These are phyloP conservation scores for Calonectria hawksworthii DNA, from an alignment of 2,329 filamentous ascomycete genomes.

Conservation along the genomic window DNA sequence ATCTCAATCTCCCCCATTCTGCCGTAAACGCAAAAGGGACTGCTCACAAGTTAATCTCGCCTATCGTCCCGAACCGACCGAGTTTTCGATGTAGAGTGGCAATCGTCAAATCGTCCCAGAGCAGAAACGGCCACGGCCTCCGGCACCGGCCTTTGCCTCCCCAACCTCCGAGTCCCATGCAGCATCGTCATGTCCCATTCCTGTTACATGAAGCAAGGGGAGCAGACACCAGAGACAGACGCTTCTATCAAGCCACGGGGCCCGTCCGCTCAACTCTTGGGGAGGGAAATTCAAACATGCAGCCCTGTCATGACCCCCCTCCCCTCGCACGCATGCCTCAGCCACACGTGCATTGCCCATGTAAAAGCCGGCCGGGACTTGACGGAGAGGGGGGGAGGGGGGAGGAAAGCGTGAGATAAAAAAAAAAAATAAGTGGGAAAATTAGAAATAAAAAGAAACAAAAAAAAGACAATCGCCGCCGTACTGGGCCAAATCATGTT, in stretches of 20 bases:
- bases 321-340: not conserved
- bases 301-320: not conserved
- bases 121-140: not conserved
- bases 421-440: not conserved
- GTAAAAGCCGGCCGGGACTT: not conserved
- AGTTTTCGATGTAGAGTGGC: constrained; percentile 2
- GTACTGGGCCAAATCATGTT: not conserved
- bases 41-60: constrained; percentile 15
- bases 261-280: not conserved
- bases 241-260: not conserved
- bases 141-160: not conserved
- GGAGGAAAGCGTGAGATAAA: not conserved
- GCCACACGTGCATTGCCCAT: not conserved
- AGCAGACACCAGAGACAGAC: not conserved
- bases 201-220: not conserved
- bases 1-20: not conserved
- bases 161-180: not conserved
- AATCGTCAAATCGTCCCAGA: not conserved
- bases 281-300: constrained; percentile 6
- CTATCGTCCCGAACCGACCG: constrained; percentile 11
- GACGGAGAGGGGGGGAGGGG: not conserved
- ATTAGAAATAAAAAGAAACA: not conserved
- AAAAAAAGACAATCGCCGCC: not conserved
- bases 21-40: not conserved
- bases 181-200: not conserved